A percentile compares a stretch with the other conserved stretches of the same genome.
phyloP scores from a whole-genome alignment of 768 basidiomycete species.

The Lanmaoa rubissima region DNA sequence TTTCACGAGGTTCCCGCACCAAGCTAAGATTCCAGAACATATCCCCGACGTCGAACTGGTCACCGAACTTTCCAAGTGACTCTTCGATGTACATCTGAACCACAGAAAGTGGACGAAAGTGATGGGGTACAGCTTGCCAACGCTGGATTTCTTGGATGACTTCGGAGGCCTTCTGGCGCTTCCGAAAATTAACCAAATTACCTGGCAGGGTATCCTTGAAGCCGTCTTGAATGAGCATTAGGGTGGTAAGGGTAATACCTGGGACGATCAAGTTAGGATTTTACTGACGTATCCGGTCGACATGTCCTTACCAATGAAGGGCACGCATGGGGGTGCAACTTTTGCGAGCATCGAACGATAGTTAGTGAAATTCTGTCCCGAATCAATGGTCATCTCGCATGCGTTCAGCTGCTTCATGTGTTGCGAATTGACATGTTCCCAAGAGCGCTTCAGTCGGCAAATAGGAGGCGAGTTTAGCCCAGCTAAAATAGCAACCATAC shows the following conservation, averaged over 20 bases:
- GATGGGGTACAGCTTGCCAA: constrained; percentile 91
- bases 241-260: constrained; percentile 94
- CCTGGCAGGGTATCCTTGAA: constrained; percentile 81
- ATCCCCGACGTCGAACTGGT: constrained; percentile 69
- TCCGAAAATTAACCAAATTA: constrained; percentile 90
- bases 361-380: constrained; percentile 90
- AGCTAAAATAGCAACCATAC: constrained; percentile 92
- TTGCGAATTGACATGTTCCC: constrained; percentile 82
- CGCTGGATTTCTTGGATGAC: constrained; percentile 96
- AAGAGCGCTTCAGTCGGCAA: constrained; percentile 87
- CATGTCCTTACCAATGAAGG: constrained; percentile 78
- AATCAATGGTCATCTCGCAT: constrained; percentile 89
- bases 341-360: constrained; percentile 82
- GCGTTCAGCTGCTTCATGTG: constrained; percentile 69
- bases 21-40: constrained; percentile 84
- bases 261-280: constrained; percentile 2
- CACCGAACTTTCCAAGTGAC: constrained; percentile 66
- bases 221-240: constrained; percentile 98
- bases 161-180: constrained; percentile 93
- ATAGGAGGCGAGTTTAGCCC: constrained; percentile 94
- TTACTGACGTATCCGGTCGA: neutral
- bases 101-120: constrained; percentile 63
- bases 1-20: constrained; percentile 88
- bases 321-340: constrained; percentile 91
- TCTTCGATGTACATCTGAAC: constrained; percentile 79